Conservation (phyloP, 2,329 filamentous ascomycete genomes). For the Aspergillus sclerotialis region DNA sequence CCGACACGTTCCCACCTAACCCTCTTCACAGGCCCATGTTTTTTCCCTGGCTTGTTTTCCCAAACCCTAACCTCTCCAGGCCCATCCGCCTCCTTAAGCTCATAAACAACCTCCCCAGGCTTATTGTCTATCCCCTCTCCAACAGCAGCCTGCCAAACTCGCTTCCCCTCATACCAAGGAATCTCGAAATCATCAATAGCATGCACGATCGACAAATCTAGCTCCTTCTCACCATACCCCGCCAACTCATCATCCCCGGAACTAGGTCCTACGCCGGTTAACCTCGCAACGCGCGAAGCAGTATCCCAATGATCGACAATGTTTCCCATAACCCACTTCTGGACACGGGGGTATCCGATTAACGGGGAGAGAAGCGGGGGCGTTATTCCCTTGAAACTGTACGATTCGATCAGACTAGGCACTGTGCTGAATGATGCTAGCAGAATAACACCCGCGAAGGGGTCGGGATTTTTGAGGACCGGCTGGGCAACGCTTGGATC, state of each 20-base stretch:
- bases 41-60: conserved; percentile 21
- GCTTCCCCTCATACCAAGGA: conserved; percentile 50
- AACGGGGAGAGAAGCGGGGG: conserved; percentile 71
- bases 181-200: conserved; percentile 78
- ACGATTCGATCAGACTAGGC: conserved; percentile 65
- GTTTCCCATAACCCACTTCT: conserved; percentile 53
- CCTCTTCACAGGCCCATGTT: conserved; percentile 23
- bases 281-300: conserved; percentile 51
- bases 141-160: conserved; percentile 33
- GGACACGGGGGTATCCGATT: conserved; percentile 56
- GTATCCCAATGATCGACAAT: conserved; percentile 81
- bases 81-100: conserved; percentile 21
- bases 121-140: conserved; percentile 17
- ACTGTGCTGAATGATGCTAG: conserved; percentile 74
- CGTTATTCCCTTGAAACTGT: conserved; percentile 69
- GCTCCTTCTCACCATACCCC: conserved; percentile 42
- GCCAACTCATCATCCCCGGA: conserved; percentile 43
- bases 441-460: conserved; percentile 74
- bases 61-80: conserved; percentile 30
- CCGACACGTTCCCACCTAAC: conserved; percentile 38
- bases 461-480: conserved; percentile 40
- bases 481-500: conserved; percentile 30
- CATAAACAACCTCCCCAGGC: conserved; percentile 22
- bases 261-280: conserved; percentile 25
- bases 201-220: conserved; percentile 69